phyloP scores from a whole-genome alignment of 805 yeast genomes.

The Candida orba region DNA sequence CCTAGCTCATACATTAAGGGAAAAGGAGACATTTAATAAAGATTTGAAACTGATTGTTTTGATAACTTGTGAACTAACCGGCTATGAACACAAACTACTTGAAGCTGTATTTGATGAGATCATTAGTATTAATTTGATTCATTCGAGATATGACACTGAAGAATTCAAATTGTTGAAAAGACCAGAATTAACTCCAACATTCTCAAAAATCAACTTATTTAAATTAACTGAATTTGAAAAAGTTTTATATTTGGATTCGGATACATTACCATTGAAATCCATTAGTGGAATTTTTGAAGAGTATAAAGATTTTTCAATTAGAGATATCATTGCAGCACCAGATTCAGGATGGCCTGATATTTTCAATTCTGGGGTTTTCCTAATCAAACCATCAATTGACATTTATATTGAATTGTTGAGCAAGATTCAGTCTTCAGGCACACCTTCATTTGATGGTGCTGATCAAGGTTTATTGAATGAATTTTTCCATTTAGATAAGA shows the following conservation, averaged over 20 bases:
- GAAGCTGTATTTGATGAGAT: constrained; percentile 21
- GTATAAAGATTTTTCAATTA: constrained; percentile 13
- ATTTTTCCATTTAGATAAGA: constrained; percentile 34
- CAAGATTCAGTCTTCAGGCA: constrained; percentile 19
- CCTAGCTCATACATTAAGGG: constrained; percentile 33
- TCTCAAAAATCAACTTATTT: constrained; percentile 46
- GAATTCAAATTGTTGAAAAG: constrained; percentile 34
- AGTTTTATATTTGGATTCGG: constrained; percentile 58
- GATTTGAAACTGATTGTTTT: constrained; percentile 17
- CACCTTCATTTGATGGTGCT: constrained; percentile 72
- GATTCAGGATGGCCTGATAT: constrained; percentile 88
- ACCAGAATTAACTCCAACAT: constrained; percentile 46
- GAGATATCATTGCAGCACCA: constrained; percentile 42
- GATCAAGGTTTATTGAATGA: constrained; percentile 83
- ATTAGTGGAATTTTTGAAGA: constrained; percentile 16
- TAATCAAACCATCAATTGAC: constrained; percentile 42
- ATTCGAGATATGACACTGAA: constrained; percentile 13
- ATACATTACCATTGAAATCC: constrained; percentile 42
- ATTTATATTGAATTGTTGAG: constrained; percentile 35
- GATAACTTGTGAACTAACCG: constrained; percentile 15
- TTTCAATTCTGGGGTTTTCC: constrained; percentile 71
- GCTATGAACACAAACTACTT: constrained; percentile 9
- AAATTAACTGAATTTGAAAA: constrained; percentile 34
- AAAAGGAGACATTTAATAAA: constrained; percentile 1
- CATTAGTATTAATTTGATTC: constrained; percentile 21